These are phyloP conservation scores for Neonectria hederae DNA, from an alignment of 2,329 filamentous ascomycete species.

Conservation along the genomic window DNA sequence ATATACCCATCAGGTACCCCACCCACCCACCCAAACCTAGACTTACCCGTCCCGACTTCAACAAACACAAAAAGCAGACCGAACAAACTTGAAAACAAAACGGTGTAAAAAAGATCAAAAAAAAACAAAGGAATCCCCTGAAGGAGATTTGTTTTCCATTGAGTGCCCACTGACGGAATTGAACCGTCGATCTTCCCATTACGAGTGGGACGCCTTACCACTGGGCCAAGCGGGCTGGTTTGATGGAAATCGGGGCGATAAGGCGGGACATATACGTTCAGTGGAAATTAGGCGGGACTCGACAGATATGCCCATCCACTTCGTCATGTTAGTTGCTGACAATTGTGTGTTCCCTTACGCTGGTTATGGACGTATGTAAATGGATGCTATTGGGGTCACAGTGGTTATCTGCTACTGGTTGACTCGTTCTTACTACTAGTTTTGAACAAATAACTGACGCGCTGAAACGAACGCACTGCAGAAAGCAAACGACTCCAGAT, in stretches of 20 bases:
- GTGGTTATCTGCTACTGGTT: background rate
- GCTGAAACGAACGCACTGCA: background rate
- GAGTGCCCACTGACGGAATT: conserved; percentile 24
- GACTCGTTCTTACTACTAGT: background rate
- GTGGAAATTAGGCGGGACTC: background rate
- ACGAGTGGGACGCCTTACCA: conserved; percentile 28
- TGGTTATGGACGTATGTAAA: background rate
- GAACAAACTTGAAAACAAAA: background rate
- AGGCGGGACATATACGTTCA: conserved; percentile 5
- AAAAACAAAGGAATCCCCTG: background rate
- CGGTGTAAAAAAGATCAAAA: background rate
- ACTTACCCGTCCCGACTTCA: too few relatives aligned
- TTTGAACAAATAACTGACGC: background rate
- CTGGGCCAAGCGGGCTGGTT: conserved; percentile 23
- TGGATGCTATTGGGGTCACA: background rate
- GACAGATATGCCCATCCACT: background rate
- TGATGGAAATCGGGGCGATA: background rate
- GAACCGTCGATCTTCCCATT: conserved; percentile 26
- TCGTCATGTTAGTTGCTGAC: background rate
- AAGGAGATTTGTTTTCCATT: too few relatives aligned
- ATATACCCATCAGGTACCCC: too few relatives aligned
- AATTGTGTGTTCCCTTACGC: background rate
- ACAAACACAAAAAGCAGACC: too few relatives aligned
- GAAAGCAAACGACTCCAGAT: background rate
- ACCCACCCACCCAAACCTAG: too few relatives aligned